These are phyloP conservation scores for Penicillium sp. DNA, from an alignment of 2,329 filamentous ascomycete species.

Conservation along the genomic window DNA sequence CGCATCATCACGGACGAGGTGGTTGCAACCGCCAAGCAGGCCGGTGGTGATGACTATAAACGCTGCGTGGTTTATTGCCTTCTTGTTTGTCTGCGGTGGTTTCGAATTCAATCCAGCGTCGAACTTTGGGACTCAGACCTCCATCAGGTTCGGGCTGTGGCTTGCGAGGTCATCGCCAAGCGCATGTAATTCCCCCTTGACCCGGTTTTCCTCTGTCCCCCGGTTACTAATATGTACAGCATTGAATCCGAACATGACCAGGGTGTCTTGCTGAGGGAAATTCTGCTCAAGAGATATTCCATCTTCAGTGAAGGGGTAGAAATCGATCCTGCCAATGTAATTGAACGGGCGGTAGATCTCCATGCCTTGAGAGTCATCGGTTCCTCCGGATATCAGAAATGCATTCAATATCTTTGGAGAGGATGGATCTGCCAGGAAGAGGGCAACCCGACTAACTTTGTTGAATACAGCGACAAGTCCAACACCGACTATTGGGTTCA, in stretches of 20 bases:
- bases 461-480: conserved; percentile 79
- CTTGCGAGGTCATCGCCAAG: conserved; percentile 92
- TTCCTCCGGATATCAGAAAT: conserved; percentile 92
- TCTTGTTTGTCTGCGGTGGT: conserved; percentile 70
- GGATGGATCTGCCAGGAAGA: conserved; percentile 98
- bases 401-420: conserved; percentile 85
- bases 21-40: conserved; percentile 73
- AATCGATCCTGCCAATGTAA: conserved; percentile 75
- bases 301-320: conserved; percentile 68
- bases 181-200: conserved; percentile 45
- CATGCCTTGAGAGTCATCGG: conserved; percentile 87
- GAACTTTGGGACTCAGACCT: conserved; percentile 93
- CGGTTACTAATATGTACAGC: conserved; percentile 40
- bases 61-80: conserved; percentile 82
- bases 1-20: conserved; percentile 78
- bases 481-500: conserved; percentile 74
- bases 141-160: conserved; percentile 70
- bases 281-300: conserved; percentile 85
- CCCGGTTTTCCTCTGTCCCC: background rate
- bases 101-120: conserved; percentile 68
- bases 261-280: conserved; percentile 70
- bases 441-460: conserved; percentile 80
- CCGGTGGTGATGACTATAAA: conserved; percentile 69
- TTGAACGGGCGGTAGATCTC: conserved; percentile 89
- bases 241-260: conserved; percentile 83